Base-by-base conservation (phyloP, 805 yeast species). In the Yueomyces sinensis region DNA sequence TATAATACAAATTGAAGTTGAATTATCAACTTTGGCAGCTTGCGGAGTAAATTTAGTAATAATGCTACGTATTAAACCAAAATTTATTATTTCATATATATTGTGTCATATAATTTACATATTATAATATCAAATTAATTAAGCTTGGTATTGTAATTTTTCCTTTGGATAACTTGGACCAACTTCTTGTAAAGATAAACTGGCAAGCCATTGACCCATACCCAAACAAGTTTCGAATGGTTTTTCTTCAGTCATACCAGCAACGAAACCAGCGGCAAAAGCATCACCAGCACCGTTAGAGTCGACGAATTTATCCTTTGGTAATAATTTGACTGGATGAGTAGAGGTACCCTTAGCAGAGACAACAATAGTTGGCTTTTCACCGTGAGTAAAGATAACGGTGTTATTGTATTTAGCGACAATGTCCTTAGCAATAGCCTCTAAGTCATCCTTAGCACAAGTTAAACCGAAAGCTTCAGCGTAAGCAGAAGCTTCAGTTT, bases 231-330 rank as follows among this genome's bases (percentile, higher is more conserved):
- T 66, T 45, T 70, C 66, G 37, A 84, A 56, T 20, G 70, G 47
- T 58, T 80, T 74, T 44, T 77, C 83, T 59, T 76, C 64, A 37
- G 84, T 93, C 45, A 87, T 64, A 38, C 87, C 91, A 41, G 95
- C 94, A 43, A 86, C 62, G 61, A 89, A 87, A 39, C 97, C 97
- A 51, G 91, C 93, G 37, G 96, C 97, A 56, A 89, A 89, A 13
- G 96, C 95, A 58, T 89, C 96, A 61, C 97, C 97, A 32, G 97
- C 97, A 66, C 98, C 98, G 66, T 89, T 91, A 53, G 97, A 83
- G 67, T 91, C 99, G 39, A 70, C 76, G 40, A 91, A 70, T 61
- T 78, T 68, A 31, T 69, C 61, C 31, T 72, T 49, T 29, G 72
- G 80, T 52, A 91, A 72, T 39, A 77, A 72, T 47, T 73, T 80